Evolutionary conservation across 2,329 filamentous ascomycete genomes (phyloP).

Genomic region (Aspergillus amoenus): DNA sequence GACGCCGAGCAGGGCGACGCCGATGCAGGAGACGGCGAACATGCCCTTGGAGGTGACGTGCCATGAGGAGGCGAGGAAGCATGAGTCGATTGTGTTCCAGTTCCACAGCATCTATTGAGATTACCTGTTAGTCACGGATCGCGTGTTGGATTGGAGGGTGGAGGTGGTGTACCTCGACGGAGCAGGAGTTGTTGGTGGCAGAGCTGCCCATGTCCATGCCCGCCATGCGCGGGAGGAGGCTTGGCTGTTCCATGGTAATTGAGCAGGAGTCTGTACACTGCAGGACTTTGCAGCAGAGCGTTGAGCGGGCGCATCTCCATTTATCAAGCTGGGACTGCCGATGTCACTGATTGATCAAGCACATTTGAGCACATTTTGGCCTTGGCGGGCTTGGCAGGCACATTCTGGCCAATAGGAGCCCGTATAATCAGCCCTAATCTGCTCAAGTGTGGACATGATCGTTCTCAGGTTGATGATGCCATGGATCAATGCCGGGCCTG

Average conservation of each 20-base stretch:
- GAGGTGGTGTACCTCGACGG: slow-evolving; percentile 20
- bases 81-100: slow-evolving; percentile 25
- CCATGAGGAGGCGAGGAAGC: slow-evolving; percentile 16
- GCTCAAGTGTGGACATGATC: neutral
- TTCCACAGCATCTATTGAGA: slow-evolving; percentile 26
- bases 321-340: no score
- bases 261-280: neutral
- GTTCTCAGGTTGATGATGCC: neutral
- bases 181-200: slow-evolving; percentile 15
- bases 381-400: neutral
- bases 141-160: neutral
- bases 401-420: neutral
- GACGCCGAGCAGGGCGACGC: slow-evolving; percentile 13
- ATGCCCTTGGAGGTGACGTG: slow-evolving; percentile 13
- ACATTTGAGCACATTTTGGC: slow-evolving; percentile 15
- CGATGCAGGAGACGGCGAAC: slow-evolving; percentile 18
- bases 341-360: neutral
- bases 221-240: slow-evolving; percentile 10
- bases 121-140: neutral
- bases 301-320: no score
- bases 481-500: no score
- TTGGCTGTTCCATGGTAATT: neutral
- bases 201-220: slow-evolving; percentile 11
- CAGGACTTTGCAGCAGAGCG: no score
- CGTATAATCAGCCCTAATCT: neutral